These are phyloP conservation scores for Penicillium corylophilum DNA, from an alignment of 2,329 filamentous ascomycete genomes.

Conservation along the genomic window DNA sequence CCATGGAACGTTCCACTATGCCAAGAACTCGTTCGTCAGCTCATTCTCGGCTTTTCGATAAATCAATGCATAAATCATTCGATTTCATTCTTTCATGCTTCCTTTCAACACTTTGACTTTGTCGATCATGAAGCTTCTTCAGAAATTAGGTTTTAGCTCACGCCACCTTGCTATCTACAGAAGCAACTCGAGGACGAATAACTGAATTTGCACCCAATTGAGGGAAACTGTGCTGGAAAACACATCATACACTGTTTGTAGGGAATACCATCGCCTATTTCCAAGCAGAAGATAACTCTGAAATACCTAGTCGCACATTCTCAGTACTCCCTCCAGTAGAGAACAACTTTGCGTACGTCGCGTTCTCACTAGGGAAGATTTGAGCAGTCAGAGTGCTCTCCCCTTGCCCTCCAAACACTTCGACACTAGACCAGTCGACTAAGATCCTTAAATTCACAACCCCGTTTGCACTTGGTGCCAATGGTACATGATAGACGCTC, in stretches of 20 bases:
- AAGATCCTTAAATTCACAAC: conserved; percentile 24
- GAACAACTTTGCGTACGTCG: conserved; percentile 16
- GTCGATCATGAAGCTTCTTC: neutral
- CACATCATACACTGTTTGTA: neutral
- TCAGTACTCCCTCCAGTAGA: conserved; percentile 16
- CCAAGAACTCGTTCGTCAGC: neutral
- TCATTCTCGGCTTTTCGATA: neutral
- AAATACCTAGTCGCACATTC: conserved; percentile 10
- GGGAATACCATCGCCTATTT: neutral
- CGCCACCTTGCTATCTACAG: neutral
- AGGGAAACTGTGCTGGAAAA: no score
- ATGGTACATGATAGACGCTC: conserved; percentile 19
- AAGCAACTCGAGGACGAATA: no score
- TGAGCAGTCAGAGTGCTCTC: conserved; percentile 29
- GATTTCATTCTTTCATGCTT: neutral
- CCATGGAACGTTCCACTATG: neutral
- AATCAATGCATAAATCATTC: neutral
- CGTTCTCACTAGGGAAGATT: conserved; percentile 25
- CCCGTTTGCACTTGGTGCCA: conserved; percentile 15
- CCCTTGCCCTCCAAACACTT: conserved; percentile 29
- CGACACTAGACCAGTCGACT: conserved; percentile 31
- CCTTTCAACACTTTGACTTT: neutral
- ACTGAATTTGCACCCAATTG: no score
- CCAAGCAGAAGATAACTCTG: conserved; percentile 11
- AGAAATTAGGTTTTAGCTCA: neutral